Percentiles rank a stretch among this genome's conserved stretches.
phyloP scores from a whole-genome alignment of 306 rosid species.

The Crataegus laevigata region DNA sequence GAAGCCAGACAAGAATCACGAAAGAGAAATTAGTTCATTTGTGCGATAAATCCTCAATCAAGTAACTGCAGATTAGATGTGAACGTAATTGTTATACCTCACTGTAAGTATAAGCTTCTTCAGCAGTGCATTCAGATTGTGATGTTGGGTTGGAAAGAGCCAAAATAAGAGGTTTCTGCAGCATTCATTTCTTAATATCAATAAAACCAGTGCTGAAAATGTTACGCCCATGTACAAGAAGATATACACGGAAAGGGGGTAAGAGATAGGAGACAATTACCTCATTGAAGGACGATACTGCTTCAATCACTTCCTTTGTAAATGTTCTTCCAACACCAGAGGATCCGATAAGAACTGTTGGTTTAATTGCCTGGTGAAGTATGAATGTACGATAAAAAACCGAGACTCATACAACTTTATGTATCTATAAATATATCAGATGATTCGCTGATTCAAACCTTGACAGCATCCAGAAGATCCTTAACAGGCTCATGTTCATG shows the following conservation, averaged over 20 bases:
- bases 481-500: slow-evolving; percentile 80
- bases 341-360: slow-evolving; percentile 82
- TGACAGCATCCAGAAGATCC: slow-evolving; percentile 61
- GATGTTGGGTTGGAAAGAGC: slow-evolving; percentile 94
- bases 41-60: not conserved
- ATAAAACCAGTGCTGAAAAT: not conserved
- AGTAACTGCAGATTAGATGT: not conserved
- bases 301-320: slow-evolving; percentile 79
- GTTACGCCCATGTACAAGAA: too few species aligned
- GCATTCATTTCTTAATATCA: slow-evolving; percentile 7
- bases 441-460: slow-evolving; percentile 33
- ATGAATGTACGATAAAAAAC: not conserved
- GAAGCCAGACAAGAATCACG: slow-evolving; percentile 1
- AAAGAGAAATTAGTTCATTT: not conserved
- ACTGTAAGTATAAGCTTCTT: slow-evolving; percentile 80
- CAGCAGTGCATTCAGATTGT: slow-evolving; percentile 93
- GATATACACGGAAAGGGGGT: not conserved
- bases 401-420: not conserved
- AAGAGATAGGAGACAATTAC: slow-evolving; percentile 24
- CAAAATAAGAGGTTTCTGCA: slow-evolving; percentile 82
- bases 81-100: slow-evolving; percentile 38
- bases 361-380: slow-evolving; percentile 56
- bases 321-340: slow-evolving; percentile 79
- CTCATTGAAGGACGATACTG: slow-evolving; percentile 55
- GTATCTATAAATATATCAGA: not conserved